Percentiles rank a stretch among this genome's conserved stretches.
These are phyloP conservation scores for Gomphus bonarii DNA, from an alignment of 1,284 basidiomycete genomes.

Conservation along the genomic window DNA sequence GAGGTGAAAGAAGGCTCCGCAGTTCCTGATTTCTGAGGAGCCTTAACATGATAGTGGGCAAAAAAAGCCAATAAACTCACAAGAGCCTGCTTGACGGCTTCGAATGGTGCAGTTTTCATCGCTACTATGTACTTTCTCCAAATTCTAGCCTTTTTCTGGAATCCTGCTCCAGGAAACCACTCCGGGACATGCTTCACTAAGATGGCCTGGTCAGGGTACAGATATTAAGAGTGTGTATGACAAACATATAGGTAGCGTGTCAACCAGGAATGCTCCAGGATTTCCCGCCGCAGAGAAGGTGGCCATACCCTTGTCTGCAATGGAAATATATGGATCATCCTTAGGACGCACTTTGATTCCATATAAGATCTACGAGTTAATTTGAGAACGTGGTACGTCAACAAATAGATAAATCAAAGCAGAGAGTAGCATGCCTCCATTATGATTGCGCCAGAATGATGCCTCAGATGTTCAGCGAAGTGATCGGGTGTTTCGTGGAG, in stretches of 20 bases:
- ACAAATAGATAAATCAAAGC: background rate
- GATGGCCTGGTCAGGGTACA: background rate
- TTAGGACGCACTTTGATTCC: background rate
- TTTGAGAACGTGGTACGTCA: background rate
- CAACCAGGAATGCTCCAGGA: background rate
- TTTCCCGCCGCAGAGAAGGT: constrained; percentile 17
- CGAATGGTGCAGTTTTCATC: constrained; percentile 14
- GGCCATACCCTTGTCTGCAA: constrained; percentile 20
- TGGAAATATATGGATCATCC: constrained; percentile 9
- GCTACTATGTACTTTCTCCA: background rate
- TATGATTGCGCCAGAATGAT: background rate
- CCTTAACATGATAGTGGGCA: background rate
- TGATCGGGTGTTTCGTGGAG: background rate
- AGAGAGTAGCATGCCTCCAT: background rate
- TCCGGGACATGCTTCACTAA: constrained; percentile 31
- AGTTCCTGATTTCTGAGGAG: constrained; percentile 9
- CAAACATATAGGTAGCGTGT: constrained; percentile 15
- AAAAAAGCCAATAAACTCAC: background rate
- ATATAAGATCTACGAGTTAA: constrained; percentile 5
- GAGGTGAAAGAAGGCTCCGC: constrained; percentile 13
- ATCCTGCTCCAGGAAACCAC: too few species aligned
- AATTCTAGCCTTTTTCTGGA: too few species aligned
- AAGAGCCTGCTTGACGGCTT: background rate
- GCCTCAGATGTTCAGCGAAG: constrained; percentile 1
- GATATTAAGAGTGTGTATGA: constrained; percentile 5